These are phyloP conservation scores for Mycosarcoma mackinlayi DNA, from an alignment of 1,284 basidiomycete genomes.

Conservation along the genomic window DNA sequence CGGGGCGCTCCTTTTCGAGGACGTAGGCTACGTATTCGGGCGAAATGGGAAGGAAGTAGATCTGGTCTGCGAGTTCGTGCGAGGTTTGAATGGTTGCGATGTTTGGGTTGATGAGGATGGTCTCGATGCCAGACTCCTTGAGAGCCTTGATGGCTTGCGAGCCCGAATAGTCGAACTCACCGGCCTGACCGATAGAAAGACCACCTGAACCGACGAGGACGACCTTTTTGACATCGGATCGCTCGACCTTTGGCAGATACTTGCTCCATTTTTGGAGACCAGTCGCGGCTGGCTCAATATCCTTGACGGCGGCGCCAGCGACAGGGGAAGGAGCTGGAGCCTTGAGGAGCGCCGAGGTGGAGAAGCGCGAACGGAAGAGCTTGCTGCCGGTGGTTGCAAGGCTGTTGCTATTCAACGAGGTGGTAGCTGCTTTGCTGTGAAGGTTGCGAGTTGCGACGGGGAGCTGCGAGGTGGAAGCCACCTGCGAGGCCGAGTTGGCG, in stretches of 20 bases:
- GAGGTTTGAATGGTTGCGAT: conserved; percentile 72
- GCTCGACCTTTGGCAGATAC: conserved; percentile 63
- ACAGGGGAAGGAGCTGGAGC: conserved; percentile 43
- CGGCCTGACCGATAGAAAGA: conserved; percentile 96
- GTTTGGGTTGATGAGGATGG: conserved; percentile 76
- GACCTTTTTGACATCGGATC: conserved; percentile 89
- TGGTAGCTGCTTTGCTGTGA: conserved; percentile 25
- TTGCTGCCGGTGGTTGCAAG: conserved; percentile 36
- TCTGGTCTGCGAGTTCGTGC: conserved; percentile 92
- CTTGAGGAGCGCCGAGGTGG: conserved; percentile 40
- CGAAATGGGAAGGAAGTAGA: conserved; percentile 97
- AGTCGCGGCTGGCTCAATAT: conserved; percentile 55
- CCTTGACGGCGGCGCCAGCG: conserved; percentile 46
- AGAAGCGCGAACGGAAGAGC: conserved; percentile 47
- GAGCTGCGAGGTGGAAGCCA: conserved; percentile 38
- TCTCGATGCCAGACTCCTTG: conserved; percentile 92
- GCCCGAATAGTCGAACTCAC: conserved; percentile 99
- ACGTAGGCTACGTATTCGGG: conserved; percentile 98
- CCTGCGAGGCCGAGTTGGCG: conserved; percentile 41
- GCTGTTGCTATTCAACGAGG: conserved; percentile 23
- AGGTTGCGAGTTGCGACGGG: conserved; percentile 31
- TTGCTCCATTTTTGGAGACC: conserved; percentile 62
- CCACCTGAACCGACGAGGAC: conserved; percentile 96
- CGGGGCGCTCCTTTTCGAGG: conserved; percentile 96
- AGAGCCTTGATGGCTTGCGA: conserved; percentile 99